These are phyloP conservation scores for Thelonectria blattea DNA, from an alignment of 2,329 filamentous ascomycete species.

Conservation along the genomic window DNA sequence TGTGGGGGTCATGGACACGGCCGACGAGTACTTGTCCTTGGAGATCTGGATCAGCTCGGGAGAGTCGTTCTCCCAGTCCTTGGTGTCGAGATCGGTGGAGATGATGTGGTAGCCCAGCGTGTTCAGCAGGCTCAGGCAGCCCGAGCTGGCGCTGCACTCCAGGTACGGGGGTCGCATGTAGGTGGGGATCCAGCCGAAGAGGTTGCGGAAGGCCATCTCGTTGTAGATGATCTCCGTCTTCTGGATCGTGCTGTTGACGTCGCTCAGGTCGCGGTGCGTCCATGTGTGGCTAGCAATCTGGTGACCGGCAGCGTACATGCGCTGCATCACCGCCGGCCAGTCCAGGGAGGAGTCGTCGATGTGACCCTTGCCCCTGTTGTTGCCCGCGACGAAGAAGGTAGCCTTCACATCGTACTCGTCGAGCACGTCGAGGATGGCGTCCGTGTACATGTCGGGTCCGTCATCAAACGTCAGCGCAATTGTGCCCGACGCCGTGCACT, in stretches of 20 bases:
- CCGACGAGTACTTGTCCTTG: constrained; percentile 46
- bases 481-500: constrained; percentile 43
- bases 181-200: constrained; percentile 49
- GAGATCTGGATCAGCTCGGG: constrained; percentile 56
- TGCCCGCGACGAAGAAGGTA: constrained; percentile 52
- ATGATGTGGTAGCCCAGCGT: constrained; percentile 61
- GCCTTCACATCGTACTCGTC: constrained; percentile 41
- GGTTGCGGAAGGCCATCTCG: constrained; percentile 51
- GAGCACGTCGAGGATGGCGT: constrained; percentile 48
- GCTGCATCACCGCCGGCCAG: constrained; percentile 47
- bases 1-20: constrained; percentile 42
- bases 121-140: constrained; percentile 45
- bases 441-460: constrained; percentile 52
- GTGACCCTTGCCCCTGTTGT: constrained; percentile 48
- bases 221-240: constrained; percentile 50
- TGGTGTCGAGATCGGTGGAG: constrained; percentile 65
- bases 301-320: constrained; percentile 51
- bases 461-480: constrained; percentile 57
- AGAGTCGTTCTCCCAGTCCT: constrained; percentile 62
- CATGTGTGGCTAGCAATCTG: constrained; percentile 56
- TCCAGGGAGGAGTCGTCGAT: constrained; percentile 46
- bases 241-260: constrained; percentile 42
- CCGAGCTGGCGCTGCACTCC: constrained; percentile 49
- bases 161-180: constrained; percentile 55
- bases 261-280: constrained; percentile 52